Conservation (phyloP, 805 yeast species). For the Lachancea nothofagi region DNA sequence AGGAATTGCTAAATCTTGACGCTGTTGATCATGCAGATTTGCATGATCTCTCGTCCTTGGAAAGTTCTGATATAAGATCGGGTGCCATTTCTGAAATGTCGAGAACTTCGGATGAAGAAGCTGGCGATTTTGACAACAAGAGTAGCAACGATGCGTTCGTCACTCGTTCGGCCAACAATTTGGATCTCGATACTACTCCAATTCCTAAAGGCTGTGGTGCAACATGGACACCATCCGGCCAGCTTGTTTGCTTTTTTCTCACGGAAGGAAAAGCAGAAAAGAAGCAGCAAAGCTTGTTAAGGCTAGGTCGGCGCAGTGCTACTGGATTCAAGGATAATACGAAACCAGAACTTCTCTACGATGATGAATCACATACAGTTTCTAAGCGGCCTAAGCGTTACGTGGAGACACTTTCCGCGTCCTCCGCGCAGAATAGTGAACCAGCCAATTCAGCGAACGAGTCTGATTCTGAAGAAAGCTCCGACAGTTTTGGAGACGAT, state of each 20-base stretch:
- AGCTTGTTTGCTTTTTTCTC: constrained; percentile 75
- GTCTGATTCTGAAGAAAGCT: constrained; percentile 34
- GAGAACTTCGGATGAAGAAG: constrained; percentile 39
- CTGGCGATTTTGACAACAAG: constrained; percentile 14
- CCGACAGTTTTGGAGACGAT: constrained; percentile 60
- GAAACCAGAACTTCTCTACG: constrained; percentile 10
- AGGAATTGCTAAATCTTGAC: constrained; percentile 29
- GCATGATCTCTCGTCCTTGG: constrained; percentile 32
- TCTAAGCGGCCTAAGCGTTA: constrained; percentile 30
- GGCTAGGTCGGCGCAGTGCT: constrained; percentile 21
- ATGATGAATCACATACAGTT: constrained; percentile 9
- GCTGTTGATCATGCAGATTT: constrained; percentile 29
- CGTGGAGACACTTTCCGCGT: constrained; percentile 25
- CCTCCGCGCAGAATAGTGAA: constrained; percentile 10
- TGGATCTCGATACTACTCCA: constrained; percentile 70
- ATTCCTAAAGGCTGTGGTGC: constrained; percentile 94
- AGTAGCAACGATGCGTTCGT: constrained; percentile 6
- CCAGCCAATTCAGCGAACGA: constrained; percentile 16
- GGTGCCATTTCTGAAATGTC: constrained; percentile 32
- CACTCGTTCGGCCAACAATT: constrained; percentile 17
- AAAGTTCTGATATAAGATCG: constrained; percentile 33
- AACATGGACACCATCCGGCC: constrained; percentile 74
- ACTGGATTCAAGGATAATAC: constrained; percentile 24
- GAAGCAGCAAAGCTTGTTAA: constrained; percentile 33
- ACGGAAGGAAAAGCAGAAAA: constrained; percentile 43